Base-by-base conservation (phyloP, 345 rosid species). In the Turritis glabra region DNA sequence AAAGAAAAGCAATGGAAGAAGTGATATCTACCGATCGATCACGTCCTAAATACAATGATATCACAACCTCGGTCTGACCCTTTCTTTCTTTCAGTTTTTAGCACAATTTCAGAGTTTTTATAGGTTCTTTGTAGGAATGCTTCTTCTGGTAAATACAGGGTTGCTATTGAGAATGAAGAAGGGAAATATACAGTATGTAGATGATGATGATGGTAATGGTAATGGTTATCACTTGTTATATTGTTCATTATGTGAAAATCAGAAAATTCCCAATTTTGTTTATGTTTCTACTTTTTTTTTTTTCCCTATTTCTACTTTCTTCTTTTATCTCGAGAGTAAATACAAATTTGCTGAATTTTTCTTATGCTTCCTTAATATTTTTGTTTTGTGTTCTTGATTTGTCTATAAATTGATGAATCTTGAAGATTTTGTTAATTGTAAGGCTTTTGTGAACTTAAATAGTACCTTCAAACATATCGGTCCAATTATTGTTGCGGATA, bases 1-100 rank as follows among this genome's bases (percentile, higher is more conserved):
- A 82, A 72, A 84, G 85, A 70, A 86, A 83, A 71, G 79, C 72
- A 13, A 74, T 67, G 30, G 84, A 70, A 67, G 86, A 84, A 46
- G 77, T 44, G 58, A 53, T 62, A 30, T 43, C 80, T 18, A 44
- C 59, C 0, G 66, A 69, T 69, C 50, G 80, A 26, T 41, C 80
- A 62, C 80, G 75, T 11, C 71, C 71, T 69, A 76, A 70, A 55
- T 76, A 61, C 66, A 76, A 76, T 54, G 75, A 63, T 54, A 69
- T 76, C 37, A 46, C 75, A 33, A 76, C 71, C 14, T 35, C 63
- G 9, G 75, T 69, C 5, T 76, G 75, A 76, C 9, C 30, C 17
- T 8, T 68, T 75, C 9, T 17, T 19, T 67, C 23, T 23, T 54
- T 55, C 3, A 51, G 2, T 13, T 30, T 37, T 30, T 19, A 18